phyloP scores from a whole-genome alignment of 148 eudicot genomes.

The Rhododendron henanense region DNA sequence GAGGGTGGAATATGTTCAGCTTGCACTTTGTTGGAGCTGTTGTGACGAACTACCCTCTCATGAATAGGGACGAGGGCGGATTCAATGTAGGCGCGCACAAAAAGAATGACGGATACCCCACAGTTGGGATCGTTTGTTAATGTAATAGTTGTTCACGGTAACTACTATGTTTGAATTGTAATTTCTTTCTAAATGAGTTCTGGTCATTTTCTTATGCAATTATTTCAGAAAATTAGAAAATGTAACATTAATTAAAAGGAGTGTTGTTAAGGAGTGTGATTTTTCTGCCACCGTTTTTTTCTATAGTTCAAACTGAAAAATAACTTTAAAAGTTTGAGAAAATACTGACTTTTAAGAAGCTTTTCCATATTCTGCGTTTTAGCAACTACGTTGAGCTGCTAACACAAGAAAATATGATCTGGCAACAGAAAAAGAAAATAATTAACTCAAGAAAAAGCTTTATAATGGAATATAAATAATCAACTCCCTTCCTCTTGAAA shows the following conservation, averaged over 20 bases:
- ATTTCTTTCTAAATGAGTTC: background rate
- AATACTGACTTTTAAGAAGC: background rate
- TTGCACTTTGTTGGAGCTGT: no score
- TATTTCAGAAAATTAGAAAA: background rate
- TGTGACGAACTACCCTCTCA: no score
- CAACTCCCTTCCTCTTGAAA: background rate
- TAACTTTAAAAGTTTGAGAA: background rate
- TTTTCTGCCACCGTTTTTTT: background rate
- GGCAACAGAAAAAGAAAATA: background rate
- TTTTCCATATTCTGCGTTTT: background rate
- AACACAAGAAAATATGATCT: background rate
- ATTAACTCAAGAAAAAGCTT: background rate
- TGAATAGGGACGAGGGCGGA: no score
- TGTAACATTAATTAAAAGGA: background rate
- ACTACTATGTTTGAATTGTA: background rate
- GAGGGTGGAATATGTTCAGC: no score
- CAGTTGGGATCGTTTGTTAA: no score
- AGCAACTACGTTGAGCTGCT: background rate
- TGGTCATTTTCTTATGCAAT: background rate
- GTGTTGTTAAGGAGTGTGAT: background rate
- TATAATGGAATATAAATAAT: background rate
- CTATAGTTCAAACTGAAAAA: background rate
- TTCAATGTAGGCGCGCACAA: no score
- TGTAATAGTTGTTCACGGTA: no score
- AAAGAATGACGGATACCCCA: no score